These are phyloP conservation scores for Talaromyces islandicus DNA, from an alignment of 2,329 filamentous ascomycete species.

Conservation along the genomic window DNA sequence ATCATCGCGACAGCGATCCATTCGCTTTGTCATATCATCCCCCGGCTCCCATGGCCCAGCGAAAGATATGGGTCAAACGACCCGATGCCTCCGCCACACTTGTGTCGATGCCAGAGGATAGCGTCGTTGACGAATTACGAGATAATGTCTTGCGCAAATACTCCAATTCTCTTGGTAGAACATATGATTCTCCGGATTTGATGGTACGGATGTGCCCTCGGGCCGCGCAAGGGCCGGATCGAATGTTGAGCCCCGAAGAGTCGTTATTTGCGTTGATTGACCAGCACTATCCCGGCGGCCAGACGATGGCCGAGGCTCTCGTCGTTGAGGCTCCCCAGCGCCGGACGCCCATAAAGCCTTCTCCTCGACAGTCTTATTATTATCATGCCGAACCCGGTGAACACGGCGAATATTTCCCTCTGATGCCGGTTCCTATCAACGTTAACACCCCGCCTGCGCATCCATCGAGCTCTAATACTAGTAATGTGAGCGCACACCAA, in stretches of 20 bases:
- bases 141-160: conserved; percentile 93
- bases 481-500: conserved; percentile 35
- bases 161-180: conserved; percentile 80
- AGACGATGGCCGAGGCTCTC: conserved; percentile 81
- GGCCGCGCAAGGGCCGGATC: conserved; percentile 55
- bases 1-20: conserved; percentile 18
- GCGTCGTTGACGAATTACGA: conserved; percentile 89
- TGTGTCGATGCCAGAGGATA: conserved; percentile 77
- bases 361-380: conserved; percentile 55
- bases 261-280: conserved; percentile 72
- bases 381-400: conserved; percentile 60
- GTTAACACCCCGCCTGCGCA: conserved; percentile 36
- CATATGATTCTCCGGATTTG: conserved; percentile 87
- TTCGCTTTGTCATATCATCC: conserved; percentile 8
- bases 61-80: conserved; percentile 94
- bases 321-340: conserved; percentile 78
- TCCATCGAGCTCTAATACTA: conserved; percentile 34
- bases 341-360: conserved; percentile 67
- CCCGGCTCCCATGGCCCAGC: conserved; percentile 28
- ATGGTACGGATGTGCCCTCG: conserved; percentile 70
- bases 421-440: conserved; percentile 49
- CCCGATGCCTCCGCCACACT: conserved; percentile 79
- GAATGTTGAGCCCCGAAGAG: conserved; percentile 78
- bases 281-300: conserved; percentile 76
- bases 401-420: conserved; percentile 77